These are phyloP conservation scores for Floccularia luteovirens DNA, from an alignment of 768 basidiomycete species.

Conservation along the genomic window DNA sequence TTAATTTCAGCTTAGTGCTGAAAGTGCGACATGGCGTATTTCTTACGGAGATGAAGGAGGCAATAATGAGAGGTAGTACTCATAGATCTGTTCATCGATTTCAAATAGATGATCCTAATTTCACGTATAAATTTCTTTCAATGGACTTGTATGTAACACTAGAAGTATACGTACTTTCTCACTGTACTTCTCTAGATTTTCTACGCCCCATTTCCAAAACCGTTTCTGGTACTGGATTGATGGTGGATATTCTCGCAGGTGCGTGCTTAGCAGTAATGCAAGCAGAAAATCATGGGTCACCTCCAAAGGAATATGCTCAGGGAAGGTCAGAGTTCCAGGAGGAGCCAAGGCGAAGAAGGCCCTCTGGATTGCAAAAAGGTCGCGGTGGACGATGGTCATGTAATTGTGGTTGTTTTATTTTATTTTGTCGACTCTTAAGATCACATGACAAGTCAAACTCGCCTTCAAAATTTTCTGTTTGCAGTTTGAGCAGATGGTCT, in stretches of 20 bases:
- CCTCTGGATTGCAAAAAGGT: slow-evolving; percentile 36
- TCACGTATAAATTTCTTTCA: too few relatives aligned
- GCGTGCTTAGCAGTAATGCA: slow-evolving; percentile 40
- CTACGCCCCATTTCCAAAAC: slow-evolving; percentile 74
- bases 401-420: background rate
- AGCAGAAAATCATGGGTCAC: slow-evolving; percentile 52
- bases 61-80: slow-evolving; percentile 47
- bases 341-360: slow-evolving; percentile 47
- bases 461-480: slow-evolving; percentile 22
- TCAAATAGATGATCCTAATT: slow-evolving; percentile 43
- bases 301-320: slow-evolving; percentile 24
- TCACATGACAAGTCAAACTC: slow-evolving; percentile 23
- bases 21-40: too few relatives aligned
- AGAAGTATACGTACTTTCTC: slow-evolving; percentile 36
- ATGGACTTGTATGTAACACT: slow-evolving; percentile 2
- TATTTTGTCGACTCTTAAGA: slow-evolving; percentile 13
- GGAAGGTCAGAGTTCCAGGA: slow-evolving; percentile 32
- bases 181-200: slow-evolving; percentile 36
- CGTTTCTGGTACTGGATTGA: slow-evolving; percentile 50
- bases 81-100: slow-evolving; percentile 60
- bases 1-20: too few relatives aligned
- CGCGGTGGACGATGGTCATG: slow-evolving; percentile 15
- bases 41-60: slow-evolving; percentile 26
- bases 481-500: slow-evolving; percentile 21
- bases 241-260: slow-evolving; percentile 54